These are phyloP conservation scores for Tylopilus cervinicoccineus DNA, from an alignment of 768 basidiomycete species.

Conservation along the genomic window DNA sequence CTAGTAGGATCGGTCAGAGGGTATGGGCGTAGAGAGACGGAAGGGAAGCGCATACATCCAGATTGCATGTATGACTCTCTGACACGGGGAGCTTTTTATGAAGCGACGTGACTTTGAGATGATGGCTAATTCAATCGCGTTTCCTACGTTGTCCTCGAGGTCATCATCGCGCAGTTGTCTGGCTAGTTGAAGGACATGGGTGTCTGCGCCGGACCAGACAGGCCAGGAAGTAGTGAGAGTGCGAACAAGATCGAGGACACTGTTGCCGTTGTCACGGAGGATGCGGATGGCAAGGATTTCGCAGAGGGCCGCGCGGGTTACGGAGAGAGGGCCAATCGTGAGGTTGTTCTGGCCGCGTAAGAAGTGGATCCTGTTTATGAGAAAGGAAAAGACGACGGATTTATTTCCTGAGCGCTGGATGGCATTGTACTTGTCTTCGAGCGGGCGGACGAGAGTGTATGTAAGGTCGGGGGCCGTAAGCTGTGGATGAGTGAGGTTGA, in stretches of 20 bases:
- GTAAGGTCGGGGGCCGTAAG: slow-evolving; percentile 83
- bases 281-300: slow-evolving; percentile 85
- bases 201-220: slow-evolving; percentile 73
- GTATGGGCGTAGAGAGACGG: background rate
- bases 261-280: slow-evolving; percentile 67
- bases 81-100: slow-evolving; percentile 84
- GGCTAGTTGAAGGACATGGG: slow-evolving; percentile 52
- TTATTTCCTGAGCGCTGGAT: slow-evolving; percentile 74
- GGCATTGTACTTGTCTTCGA: slow-evolving; percentile 80
- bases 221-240: slow-evolving; percentile 77
- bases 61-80: slow-evolving; percentile 83
- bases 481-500: slow-evolving; percentile 35
- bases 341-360: slow-evolving; percentile 66
- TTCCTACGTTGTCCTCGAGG: slow-evolving; percentile 77
- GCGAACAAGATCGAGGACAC: slow-evolving; percentile 63
- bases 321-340: slow-evolving; percentile 63
- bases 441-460: slow-evolving; percentile 84
- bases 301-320: slow-evolving; percentile 77
- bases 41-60: slow-evolving; percentile 54
- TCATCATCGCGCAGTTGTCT: slow-evolving; percentile 66
- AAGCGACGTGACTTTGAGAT: slow-evolving; percentile 83
- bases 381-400: slow-evolving; percentile 82
- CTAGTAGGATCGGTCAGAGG: slow-evolving; percentile 37
- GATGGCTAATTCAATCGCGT: slow-evolving; percentile 92
- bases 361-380: slow-evolving; percentile 86